Evolutionary conservation across 495 filamentous ascomycete species (phyloP).

Genomic region (Rhizodiscina lignyota): DNA sequence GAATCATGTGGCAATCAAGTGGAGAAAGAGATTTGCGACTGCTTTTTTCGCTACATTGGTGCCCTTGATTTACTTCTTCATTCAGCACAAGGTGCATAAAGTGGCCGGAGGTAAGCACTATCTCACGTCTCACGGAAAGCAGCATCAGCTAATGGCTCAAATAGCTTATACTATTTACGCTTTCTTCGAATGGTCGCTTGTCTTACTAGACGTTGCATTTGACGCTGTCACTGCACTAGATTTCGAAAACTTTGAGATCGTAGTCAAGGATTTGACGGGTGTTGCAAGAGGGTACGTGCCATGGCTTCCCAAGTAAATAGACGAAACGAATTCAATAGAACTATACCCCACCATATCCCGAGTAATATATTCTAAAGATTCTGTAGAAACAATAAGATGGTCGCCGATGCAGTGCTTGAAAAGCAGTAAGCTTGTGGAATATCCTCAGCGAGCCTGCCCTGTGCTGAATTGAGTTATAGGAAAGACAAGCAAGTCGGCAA

Average conservation of each 20-base stretch:
- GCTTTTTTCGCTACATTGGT: conserved; percentile 84
- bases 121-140: not conserved
- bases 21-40: conserved; percentile 68
- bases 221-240: conserved; percentile 94
- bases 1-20: conserved; percentile 71
- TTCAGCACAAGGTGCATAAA: conserved; percentile 95
- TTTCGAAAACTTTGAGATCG: conserved; percentile 78
- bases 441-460: too few species aligned
- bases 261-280: conserved; percentile 78
- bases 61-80: conserved; percentile 90
- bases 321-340: conserved; percentile 11
- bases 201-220: conserved; percentile 90
- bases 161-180: conserved; percentile 95
- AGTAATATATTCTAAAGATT: conserved; percentile 5
- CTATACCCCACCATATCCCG: conserved; percentile 7
- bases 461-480: conserved; percentile 25
- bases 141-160: conserved; percentile 2
- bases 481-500: conserved; percentile 59
- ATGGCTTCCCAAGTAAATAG: conserved; percentile 81
- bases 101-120: conserved; percentile 68
- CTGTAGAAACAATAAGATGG: conserved; percentile 38
- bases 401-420: conserved; percentile 63
- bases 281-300: conserved; percentile 97
- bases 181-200: conserved; percentile 94
- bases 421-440: conserved; percentile 59